A percentile compares a stretch with the other conserved stretches of the same genome.
Conservation (phyloP, 139 green algal genomes). For the Tetradesmus obliquus region DNA sequence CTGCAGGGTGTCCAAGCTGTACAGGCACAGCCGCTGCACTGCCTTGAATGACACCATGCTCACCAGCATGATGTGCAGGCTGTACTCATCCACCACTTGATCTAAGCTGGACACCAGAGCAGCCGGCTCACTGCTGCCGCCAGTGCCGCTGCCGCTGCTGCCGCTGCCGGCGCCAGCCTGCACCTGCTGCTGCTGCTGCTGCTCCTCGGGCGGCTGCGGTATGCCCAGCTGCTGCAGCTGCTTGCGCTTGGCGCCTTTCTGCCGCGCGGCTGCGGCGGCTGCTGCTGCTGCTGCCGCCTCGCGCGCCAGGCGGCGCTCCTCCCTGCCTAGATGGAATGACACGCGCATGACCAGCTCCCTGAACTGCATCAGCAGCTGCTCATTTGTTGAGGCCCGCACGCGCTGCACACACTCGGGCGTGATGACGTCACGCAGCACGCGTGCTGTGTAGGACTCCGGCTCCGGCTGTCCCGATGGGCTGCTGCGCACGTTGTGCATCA, state of each 20-base stretch:
- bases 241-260: neutral
- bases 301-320: neutral
- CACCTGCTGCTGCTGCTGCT: neutral
- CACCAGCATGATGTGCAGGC: neutral
- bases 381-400: neutral
- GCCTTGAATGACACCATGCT: neutral
- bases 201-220: neutral
- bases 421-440: neutral
- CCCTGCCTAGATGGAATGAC: neutral
- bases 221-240: neutral
- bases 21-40: neutral
- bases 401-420: neutral
- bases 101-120: too few species aligned
- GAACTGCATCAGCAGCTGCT: neutral
- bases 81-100: neutral
- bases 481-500: too few species aligned
- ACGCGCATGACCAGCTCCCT: too few species aligned
- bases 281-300: neutral
- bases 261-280: neutral
- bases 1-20: neutral
- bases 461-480: neutral
- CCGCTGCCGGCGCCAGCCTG: neutral
- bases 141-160: slow-evolving; percentile 6
- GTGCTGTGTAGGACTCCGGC: neutral
- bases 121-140: too few species aligned